These are phyloP conservation scores for Zygnema circumcarinatum DNA, from an alignment of 139 green algal species.

Conservation along the genomic window DNA sequence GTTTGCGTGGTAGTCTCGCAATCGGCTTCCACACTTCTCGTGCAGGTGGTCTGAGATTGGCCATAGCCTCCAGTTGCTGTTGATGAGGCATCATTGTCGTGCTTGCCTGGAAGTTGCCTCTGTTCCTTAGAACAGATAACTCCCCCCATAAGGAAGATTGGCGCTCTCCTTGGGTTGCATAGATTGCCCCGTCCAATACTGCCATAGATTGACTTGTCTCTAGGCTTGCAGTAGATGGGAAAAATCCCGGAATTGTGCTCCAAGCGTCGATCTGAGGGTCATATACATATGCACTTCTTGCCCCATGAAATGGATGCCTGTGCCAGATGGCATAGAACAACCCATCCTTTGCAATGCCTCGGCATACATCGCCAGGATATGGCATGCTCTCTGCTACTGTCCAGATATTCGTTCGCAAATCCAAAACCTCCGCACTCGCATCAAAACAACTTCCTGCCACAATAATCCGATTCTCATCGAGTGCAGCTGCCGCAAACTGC, in stretches of 20 bases:
- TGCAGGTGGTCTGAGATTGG: not conserved
- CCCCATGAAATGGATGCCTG: slow-evolving; percentile 3
- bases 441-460: slow-evolving; percentile 4
- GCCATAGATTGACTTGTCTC: slow-evolving; percentile 16
- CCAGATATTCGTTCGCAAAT: not conserved
- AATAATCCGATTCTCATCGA: not conserved
- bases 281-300: not conserved
- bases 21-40: slow-evolving; percentile 4
- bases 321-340: slow-evolving; percentile 9
- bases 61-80: not conserved
- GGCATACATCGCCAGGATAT: slow-evolving; percentile 3
- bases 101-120: not conserved
- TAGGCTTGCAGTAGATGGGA: not conserved
- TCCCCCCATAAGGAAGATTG: not conserved
- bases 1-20: not conserved
- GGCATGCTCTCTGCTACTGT: not conserved
- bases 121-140: not conserved
- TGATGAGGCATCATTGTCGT: not conserved
- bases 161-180: slow-evolving; percentile 8
- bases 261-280: not conserved
- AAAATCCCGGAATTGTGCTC: not conserved
- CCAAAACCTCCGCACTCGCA: not conserved
- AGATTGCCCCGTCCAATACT: not conserved
- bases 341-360: not conserved
- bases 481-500: not conserved